These are phyloP conservation scores for Aspergillus aculeatus DNA, from an alignment of 2,329 filamentous ascomycete genomes.

Conservation along the genomic window DNA sequence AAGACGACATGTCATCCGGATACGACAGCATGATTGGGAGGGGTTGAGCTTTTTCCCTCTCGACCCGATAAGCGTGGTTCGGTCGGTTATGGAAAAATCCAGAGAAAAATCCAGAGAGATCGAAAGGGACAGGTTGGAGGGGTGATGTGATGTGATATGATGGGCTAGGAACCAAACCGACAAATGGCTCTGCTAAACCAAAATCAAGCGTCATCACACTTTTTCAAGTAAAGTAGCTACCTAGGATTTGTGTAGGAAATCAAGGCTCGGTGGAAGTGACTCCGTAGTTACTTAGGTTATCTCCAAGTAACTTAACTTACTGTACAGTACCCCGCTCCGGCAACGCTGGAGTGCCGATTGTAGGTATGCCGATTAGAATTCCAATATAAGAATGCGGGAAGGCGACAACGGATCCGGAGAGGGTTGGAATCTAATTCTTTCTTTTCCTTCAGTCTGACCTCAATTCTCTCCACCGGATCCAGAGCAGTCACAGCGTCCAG, in stretches of 20 bases:
- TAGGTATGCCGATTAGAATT: neutral
- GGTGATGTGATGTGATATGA: neutral
- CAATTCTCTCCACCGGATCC: conserved; percentile 6
- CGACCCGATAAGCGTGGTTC: conserved; percentile 21
- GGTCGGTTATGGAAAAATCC: conserved; percentile 19
- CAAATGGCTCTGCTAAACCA: no score
- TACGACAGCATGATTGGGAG: conserved; percentile 13
- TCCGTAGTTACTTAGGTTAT: neutral
- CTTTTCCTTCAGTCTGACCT: neutral
- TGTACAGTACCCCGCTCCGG: neutral
- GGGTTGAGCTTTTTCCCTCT: neutral
- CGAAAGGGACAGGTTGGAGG: neutral
- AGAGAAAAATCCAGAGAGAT: conserved; percentile 9
- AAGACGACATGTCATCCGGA: conserved; percentile 16
- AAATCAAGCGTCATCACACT: neutral
- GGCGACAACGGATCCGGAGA: conserved; percentile 7
- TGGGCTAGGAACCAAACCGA: neutral
- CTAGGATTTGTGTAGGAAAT: neutral
- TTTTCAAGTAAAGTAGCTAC: neutral
- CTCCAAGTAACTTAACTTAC: no score
- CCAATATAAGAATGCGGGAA: conserved; percentile 9
- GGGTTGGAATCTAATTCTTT: neutral
- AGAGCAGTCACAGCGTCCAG: conserved; percentile 4
- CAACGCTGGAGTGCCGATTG: neutral
- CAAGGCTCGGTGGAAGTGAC: neutral